These are phyloP conservation scores for Corynespora cassiicola DNA, from an alignment of 2,329 filamentous ascomycete species.

Conservation along the genomic window DNA sequence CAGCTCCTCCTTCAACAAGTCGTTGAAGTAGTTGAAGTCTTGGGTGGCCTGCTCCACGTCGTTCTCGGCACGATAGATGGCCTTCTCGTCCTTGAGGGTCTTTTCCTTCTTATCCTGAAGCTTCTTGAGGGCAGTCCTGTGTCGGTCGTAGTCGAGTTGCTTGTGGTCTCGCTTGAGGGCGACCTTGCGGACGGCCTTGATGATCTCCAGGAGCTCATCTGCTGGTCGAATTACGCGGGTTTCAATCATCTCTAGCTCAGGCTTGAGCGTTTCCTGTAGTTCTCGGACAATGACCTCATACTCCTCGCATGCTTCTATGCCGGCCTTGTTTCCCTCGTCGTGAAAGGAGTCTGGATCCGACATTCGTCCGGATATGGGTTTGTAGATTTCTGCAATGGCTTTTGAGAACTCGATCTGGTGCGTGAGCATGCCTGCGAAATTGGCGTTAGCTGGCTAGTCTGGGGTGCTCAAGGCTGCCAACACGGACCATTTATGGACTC, in stretches of 20 bases:
- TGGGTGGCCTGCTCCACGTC: constrained; percentile 91
- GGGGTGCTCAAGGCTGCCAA: not conserved
- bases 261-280: constrained; percentile 83
- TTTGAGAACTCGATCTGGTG: constrained; percentile 99
- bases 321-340: constrained; percentile 86
- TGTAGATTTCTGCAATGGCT: constrained; percentile 95
- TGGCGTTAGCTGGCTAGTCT: constrained; percentile 28
- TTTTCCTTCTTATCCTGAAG: constrained; percentile 98
- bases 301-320: constrained; percentile 93
- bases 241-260: constrained; percentile 98
- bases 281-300: constrained; percentile 92
- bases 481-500: constrained; percentile 85
- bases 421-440: constrained; percentile 75
- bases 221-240: constrained; percentile 88
- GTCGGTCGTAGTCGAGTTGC: constrained; percentile 93
- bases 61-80: constrained; percentile 91
- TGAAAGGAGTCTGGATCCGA: constrained; percentile 88
- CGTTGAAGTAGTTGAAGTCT: constrained; percentile 98
- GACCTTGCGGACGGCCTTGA: constrained; percentile 93
- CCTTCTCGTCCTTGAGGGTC: constrained; percentile 94
- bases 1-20: constrained; percentile 93
- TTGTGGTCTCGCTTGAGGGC: constrained; percentile 94
- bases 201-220: constrained; percentile 90
- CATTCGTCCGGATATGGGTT: constrained; percentile 93
- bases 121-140: constrained; percentile 84